Conservation (phyloP, 108 stramenopile species). For the Fragilariopsis cylindrus region DNA sequence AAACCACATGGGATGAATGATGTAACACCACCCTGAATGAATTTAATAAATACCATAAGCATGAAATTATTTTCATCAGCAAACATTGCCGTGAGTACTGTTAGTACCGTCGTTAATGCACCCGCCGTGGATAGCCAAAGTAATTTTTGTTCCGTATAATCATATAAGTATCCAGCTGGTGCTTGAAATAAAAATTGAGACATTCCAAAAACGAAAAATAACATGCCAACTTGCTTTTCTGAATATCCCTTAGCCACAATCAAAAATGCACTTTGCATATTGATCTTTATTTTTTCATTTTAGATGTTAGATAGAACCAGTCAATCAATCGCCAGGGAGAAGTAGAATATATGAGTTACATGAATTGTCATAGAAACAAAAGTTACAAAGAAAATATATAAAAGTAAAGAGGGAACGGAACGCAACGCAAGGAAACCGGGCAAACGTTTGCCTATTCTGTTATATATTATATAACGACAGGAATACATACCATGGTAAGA, state of each 20-base stretch:
- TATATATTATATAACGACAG: too few relatives aligned
- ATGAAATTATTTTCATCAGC: constrained; percentile 71
- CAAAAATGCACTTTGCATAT: constrained; percentile 89
- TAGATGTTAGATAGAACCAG: background rate
- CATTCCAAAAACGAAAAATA: constrained; percentile 91
- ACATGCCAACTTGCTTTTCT: constrained; percentile 85
- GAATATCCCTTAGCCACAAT: constrained; percentile 77
- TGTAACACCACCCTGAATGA: constrained; percentile 80
- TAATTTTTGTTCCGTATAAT: constrained; percentile 77
- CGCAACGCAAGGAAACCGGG: background rate
- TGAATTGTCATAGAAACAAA: too few relatives aligned
- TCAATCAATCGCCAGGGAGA: background rate
- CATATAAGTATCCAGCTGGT: constrained; percentile 87
- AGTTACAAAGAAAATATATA: too few relatives aligned
- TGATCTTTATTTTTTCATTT: constrained; percentile 50
- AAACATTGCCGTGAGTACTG: constrained; percentile 72
- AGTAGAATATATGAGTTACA: too few relatives aligned
- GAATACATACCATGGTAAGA: constrained; percentile 69
- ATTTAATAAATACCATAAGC: constrained; percentile 80
- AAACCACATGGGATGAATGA: constrained; percentile 87
- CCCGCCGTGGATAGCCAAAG: constrained; percentile 67
- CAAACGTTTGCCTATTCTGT: background rate
- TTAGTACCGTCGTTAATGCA: constrained; percentile 62
- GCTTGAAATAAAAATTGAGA: constrained; percentile 88
- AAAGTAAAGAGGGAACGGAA: background rate